A percentile compares a stretch with the other conserved stretches of the same genome.
phyloP scores from a whole-genome alignment of 2,329 filamentous ascomycete species.

The Bisporella sp. region DNA sequence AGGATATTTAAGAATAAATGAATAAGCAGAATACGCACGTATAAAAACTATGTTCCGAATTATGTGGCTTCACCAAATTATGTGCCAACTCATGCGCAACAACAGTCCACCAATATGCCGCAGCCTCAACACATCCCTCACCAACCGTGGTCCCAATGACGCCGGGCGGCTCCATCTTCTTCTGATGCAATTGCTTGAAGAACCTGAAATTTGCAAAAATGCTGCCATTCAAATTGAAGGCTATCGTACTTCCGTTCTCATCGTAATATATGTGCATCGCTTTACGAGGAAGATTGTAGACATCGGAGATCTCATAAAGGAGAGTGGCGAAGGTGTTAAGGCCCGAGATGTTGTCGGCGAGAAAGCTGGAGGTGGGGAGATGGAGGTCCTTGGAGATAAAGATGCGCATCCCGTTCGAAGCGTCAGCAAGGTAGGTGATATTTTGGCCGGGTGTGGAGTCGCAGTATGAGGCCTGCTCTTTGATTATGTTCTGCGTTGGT shows the following conservation, averaged over 20 bases:
- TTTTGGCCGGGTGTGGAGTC: slow-evolving; percentile 70
- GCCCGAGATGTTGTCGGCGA: slow-evolving; percentile 50
- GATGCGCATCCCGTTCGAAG: slow-evolving; percentile 65
- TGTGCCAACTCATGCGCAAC: slow-evolving; percentile 93
- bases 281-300: slow-evolving; percentile 64
- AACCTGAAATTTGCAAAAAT: slow-evolving; percentile 93
- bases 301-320: slow-evolving; percentile 59
- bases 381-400: slow-evolving; percentile 58
- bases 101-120: slow-evolving; percentile 92
- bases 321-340: slow-evolving; percentile 65
- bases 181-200: slow-evolving; percentile 71
- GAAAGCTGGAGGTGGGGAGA: slow-evolving; percentile 46
- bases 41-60: slow-evolving; percentile 75
- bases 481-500: slow-evolving; percentile 64
- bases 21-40: slow-evolving; percentile 42
- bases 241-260: slow-evolving; percentile 70
- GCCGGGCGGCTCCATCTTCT: slow-evolving; percentile 30
- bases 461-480: slow-evolving; percentile 81
- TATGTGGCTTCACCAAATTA: slow-evolving; percentile 77
- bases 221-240: slow-evolving; percentile 81
- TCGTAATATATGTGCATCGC: slow-evolving; percentile 87
- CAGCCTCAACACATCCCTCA: slow-evolving; percentile 57
- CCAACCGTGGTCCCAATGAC: slow-evolving; percentile 18
- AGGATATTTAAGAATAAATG: not conserved
- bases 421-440: slow-evolving; percentile 62